These are phyloP conservation scores for Hymenoscyphus repandus DNA, from an alignment of 2,329 filamentous ascomycete species.

Conservation along the genomic window DNA sequence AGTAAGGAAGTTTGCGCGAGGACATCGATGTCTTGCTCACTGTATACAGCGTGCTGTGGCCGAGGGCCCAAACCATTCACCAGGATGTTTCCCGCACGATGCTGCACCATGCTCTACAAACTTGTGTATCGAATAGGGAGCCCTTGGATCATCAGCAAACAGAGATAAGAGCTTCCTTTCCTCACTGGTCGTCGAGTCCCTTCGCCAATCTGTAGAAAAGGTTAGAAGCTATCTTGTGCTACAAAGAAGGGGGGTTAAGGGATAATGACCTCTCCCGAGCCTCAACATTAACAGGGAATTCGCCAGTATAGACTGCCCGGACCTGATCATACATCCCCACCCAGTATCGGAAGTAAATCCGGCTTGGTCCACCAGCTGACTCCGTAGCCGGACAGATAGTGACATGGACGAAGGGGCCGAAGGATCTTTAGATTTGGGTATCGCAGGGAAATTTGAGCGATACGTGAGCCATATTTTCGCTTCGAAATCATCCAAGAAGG, in stretches of 20 bases:
- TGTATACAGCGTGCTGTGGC: conserved; percentile 92
- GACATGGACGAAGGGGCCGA: conserved; percentile 69
- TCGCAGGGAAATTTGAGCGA: conserved; percentile 76
- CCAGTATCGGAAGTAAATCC: conserved; percentile 92
- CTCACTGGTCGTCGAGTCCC: conserved; percentile 48
- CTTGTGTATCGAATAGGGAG: conserved; percentile 90
- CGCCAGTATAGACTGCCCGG: conserved; percentile 86
- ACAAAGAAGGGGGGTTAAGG: background rate
- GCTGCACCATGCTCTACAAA: conserved; percentile 85
- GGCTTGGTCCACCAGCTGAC: conserved; percentile 67
- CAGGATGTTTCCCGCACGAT: conserved; percentile 88
- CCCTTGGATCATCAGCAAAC: conserved; percentile 81
- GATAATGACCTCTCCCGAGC: conserved; percentile 68
- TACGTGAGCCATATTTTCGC: conserved; percentile 96
- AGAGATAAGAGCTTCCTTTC: conserved; percentile 70
- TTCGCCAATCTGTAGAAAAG: conserved; percentile 63
- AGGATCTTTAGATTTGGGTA: conserved; percentile 72
- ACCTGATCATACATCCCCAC: conserved; percentile 99
- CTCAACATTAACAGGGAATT: conserved; percentile 71
- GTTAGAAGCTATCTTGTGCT: conserved; percentile 2
- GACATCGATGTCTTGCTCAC: conserved; percentile 44
- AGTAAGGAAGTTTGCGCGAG: conserved; percentile 4
- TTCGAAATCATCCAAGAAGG: conserved; percentile 89
- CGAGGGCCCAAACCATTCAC: conserved; percentile 98
- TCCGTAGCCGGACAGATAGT: conserved; percentile 78